Percentiles rank a stretch among this genome's conserved stretches.
Evolutionary conservation across 257 asterid genomes (phyloP).

Genomic region (Ajuga chamaepitys): DNA sequence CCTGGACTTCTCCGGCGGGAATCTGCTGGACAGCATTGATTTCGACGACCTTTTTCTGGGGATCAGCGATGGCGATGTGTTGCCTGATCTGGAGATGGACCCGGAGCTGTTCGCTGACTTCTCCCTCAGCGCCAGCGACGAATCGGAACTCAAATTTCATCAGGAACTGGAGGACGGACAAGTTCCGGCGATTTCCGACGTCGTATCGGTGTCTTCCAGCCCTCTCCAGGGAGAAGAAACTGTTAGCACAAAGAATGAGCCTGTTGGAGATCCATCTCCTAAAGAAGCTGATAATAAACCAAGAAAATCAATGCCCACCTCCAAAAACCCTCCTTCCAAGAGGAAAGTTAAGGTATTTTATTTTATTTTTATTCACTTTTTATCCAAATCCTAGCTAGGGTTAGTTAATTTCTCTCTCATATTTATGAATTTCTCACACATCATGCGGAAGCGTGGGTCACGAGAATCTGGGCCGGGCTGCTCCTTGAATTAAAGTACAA

Average conservation of each 20-base stretch:
- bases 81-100: constrained; percentile 88
- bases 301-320: constrained; percentile 37
- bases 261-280: constrained; percentile 8
- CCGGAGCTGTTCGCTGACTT: constrained; percentile 57
- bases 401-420: constrained; percentile 10
- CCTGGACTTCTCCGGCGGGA: constrained; percentile 44
- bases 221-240: constrained; percentile 29
- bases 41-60: constrained; percentile 70
- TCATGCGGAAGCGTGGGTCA: constrained; percentile 16
- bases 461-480: constrained; percentile 19
- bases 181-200: not conserved
- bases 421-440: constrained; percentile 21
- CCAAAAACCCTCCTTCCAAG: constrained; percentile 51
- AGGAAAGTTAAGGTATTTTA: constrained; percentile 68
- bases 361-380: not conserved
- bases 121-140: constrained; percentile 37
- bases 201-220: constrained; percentile 21
- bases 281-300: no score
- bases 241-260: constrained; percentile 14
- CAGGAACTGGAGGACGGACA: constrained; percentile 14
- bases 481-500: not conserved
- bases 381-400: not conserved
- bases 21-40: constrained; percentile 68
- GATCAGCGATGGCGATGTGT: constrained; percentile 50
- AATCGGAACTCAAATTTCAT: constrained; percentile 28